Conservation (phyloP, 257 asterid species). For the Scutellaria barbata region DNA sequence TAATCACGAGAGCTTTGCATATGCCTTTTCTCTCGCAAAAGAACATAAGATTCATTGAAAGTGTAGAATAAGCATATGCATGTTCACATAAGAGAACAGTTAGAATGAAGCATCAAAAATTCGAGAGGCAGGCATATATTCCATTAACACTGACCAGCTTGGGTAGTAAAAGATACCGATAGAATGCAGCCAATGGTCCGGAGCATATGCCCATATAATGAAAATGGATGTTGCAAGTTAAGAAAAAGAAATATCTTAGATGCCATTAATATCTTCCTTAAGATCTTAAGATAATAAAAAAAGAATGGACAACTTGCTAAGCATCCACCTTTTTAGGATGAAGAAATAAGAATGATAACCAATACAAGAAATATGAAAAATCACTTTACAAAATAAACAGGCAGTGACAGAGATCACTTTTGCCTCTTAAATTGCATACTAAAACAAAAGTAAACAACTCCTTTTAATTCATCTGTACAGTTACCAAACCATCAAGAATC, state of each 20-base stretch:
- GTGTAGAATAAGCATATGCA: conserved; percentile 10
- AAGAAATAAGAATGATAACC: not conserved
- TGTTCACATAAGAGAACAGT: not conserved
- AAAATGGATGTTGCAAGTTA: conserved; percentile 52
- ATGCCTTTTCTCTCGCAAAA: conserved; percentile 9
- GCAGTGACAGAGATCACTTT: not conserved
- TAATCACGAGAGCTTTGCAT: not conserved
- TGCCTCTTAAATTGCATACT: not conserved
- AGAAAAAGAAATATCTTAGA: conserved; percentile 14
- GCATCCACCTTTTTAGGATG: not conserved
- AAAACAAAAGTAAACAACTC: conserved; percentile 5
- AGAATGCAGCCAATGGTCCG: conserved; percentile 70
- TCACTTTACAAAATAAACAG: not conserved
- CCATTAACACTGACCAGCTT: conserved; percentile 58
- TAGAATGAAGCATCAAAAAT: conserved; percentile 8
- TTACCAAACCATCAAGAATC: conserved; percentile 2
- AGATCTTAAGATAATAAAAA: conserved; percentile 13
- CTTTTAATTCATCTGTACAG: not conserved
- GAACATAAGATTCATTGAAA: not conserved
- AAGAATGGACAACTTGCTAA: not conserved
- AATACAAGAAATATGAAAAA: conserved; percentile 22
- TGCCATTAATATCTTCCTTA: conserved; percentile 24
- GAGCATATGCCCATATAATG: conserved; percentile 79
- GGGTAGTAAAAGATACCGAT: conserved; percentile 76
- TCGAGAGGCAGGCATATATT: conserved; percentile 31